phyloP scores from a whole-genome alignment of 495 filamentous ascomycete genomes.

The Amorphotheca resinae region DNA sequence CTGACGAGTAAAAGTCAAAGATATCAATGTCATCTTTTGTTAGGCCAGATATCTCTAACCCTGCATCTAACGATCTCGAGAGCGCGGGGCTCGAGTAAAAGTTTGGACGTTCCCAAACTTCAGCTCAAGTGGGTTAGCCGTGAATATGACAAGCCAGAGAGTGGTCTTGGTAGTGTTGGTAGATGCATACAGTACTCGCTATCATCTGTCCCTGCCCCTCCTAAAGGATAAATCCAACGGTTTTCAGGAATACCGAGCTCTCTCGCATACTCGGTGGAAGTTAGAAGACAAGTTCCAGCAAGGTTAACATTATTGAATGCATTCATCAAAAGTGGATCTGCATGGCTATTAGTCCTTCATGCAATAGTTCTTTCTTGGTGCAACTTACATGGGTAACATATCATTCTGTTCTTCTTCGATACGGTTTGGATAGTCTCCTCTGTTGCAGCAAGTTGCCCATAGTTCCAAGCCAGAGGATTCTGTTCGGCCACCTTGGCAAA shows the following conservation, averaged over 20 bases:
- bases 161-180: too few relatives aligned
- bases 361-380: not conserved
- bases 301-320: constrained; percentile 48
- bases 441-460: constrained; percentile 27
- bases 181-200: constrained; percentile 33
- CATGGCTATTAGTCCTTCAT: not conserved
- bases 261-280: constrained; percentile 33
- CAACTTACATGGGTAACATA: constrained; percentile 36
- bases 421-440: constrained; percentile 30
- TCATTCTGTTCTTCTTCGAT: constrained; percentile 39
- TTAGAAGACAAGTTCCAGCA: constrained; percentile 38
- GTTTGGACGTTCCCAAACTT: constrained; percentile 43
- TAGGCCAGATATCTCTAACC: constrained; percentile 25
- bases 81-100: constrained; percentile 36
- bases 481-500: constrained; percentile 34
- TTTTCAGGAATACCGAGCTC: constrained; percentile 35
- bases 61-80: constrained; percentile 37
- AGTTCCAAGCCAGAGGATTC: constrained; percentile 35
- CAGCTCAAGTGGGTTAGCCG: too few relatives aligned
- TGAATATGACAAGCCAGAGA: too few relatives aligned
- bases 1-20: constrained; percentile 42
- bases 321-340: constrained; percentile 51
- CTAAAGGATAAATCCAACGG: constrained; percentile 43
- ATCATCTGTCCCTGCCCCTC: constrained; percentile 40
- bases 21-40: constrained; percentile 34